Evolutionary conservation across 352 stramenopile species (phyloP), one percentile per base, ranked within the genome.

Genomic region (Globisporangium rhizosaccharum): DNA sequence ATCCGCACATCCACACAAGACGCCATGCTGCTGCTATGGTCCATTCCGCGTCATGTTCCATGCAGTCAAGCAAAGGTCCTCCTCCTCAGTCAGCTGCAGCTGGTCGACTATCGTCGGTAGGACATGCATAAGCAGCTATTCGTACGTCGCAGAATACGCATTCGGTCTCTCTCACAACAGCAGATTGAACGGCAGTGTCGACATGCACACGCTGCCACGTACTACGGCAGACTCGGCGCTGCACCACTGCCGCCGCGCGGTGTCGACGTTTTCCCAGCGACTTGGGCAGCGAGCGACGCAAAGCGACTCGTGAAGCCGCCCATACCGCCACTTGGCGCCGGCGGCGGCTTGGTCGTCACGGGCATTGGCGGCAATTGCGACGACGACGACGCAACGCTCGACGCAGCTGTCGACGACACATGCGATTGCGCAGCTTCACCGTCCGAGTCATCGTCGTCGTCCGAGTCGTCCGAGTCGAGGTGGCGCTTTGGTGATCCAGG

Each of bases 241-340:
- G 11, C 15, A 1, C 10, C 20, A 8, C 18, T 47, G 20, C 33
- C 18, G 1, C 51, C 51, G 20, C 51, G 51, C 45, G 59, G 57
- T 7, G 52, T 65, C 39, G 68, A 57, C 59, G 75, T 84, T 56
- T 81, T 86, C 33, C 83, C 75, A 57, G 86, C 72, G 51, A 85
- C 68, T 4, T 71, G 73, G 3, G 67, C 62, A 36, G 75, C 73
- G 39, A 89, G 59, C 45, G 82, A 87, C 2, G 77, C 76, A 56
- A 90, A 87, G 17, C 79, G 77, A n/a, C 76, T 69, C 12, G 69
- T 71, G 18, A 89, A 89, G 18, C 68, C 66, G 4, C 63, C 57
- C 28, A 70, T 57, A 1, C 33, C 59, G 25, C 59, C 61, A 36
- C 57, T 69, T 7, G 74, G 65, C 9, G 70, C 66, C 2, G 76